Percentiles rank a stretch among this genome's conserved stretches.
phyloP scores from a whole-genome alignment of 495 filamentous ascomycete genomes.

The Xylaria grammica region DNA sequence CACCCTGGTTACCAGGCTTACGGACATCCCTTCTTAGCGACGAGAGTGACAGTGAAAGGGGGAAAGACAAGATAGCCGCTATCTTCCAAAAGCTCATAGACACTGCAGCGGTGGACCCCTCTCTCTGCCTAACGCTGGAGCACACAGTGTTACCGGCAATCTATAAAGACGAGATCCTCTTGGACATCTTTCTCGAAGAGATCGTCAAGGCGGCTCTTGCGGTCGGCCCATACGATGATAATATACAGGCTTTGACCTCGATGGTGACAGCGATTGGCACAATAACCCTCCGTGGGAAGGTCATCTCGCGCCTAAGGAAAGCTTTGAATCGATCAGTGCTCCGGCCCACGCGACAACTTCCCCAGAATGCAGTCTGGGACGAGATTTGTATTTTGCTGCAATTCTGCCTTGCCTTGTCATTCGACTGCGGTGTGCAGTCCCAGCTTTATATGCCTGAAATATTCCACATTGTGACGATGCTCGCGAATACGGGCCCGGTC shows the following conservation, averaged over 20 bases:
- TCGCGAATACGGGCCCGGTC: constrained; percentile 64
- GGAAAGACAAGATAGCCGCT: constrained; percentile 62
- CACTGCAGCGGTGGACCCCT: constrained; percentile 60
- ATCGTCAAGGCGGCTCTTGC: constrained; percentile 63
- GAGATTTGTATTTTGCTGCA: constrained; percentile 68
- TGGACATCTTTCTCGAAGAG: constrained; percentile 69
- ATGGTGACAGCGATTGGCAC: constrained; percentile 65
- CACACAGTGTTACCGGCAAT: constrained; percentile 67
- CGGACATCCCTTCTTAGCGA: constrained; percentile 59
- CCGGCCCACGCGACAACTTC: constrained; percentile 62
- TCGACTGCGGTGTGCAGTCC: constrained; percentile 66
- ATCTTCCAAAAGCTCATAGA: constrained; percentile 69
- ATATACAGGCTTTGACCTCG: constrained; percentile 64
- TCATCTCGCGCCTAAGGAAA: constrained; percentile 66
- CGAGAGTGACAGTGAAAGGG: constrained; percentile 65
- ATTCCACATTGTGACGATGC: constrained; percentile 70
- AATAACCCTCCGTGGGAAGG: constrained; percentile 63
- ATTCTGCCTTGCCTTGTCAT: constrained; percentile 67
- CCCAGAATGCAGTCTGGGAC: constrained; percentile 67
- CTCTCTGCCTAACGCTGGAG: constrained; percentile 61
- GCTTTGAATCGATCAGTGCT: constrained; percentile 67
- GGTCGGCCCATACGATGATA: constrained; percentile 60
- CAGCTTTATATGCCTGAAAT: constrained; percentile 69
- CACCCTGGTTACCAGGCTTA: constrained; percentile 65
- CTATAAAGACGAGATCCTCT: constrained; percentile 62